Conservation (phyloP, 108 stramenopile genomes). For the Discostella pseudostelligera region DNA sequence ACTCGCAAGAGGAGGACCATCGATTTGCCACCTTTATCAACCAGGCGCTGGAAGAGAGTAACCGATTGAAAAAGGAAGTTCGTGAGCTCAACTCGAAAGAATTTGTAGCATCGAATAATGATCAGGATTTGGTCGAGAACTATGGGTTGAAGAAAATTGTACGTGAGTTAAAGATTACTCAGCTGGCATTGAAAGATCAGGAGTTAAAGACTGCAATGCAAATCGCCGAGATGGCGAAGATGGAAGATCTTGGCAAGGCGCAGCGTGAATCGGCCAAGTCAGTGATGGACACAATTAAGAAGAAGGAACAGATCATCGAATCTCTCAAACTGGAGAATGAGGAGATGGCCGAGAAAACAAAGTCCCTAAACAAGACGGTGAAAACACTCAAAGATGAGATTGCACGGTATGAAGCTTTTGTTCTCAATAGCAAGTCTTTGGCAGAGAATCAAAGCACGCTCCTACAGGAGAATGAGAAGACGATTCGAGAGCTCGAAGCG, state of each 20-base stretch:
- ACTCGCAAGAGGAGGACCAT: too few relatives aligned
- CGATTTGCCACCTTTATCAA: too few relatives aligned
- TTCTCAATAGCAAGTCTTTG: background rate
- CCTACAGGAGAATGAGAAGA: constrained; percentile 1
- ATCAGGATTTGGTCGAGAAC: too few relatives aligned
- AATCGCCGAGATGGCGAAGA: background rate
- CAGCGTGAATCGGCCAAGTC: constrained; percentile 1
- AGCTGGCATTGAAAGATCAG: too few relatives aligned
- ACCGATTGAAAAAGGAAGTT: too few relatives aligned
- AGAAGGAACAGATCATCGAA: constrained; percentile 4
- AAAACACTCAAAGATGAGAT: background rate
- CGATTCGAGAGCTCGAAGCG: background rate
- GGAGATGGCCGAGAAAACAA: background rate
- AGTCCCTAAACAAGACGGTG: background rate
- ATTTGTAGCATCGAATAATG: too few relatives aligned
- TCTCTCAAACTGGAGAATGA: background rate
- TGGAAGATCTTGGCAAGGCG: background rate
- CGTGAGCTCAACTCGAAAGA: too few relatives aligned
- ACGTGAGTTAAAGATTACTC: too few relatives aligned
- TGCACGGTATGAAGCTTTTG: background rate
- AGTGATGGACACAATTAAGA: background rate
- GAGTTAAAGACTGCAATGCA: background rate
- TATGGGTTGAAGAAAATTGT: too few relatives aligned
- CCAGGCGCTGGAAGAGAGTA: too few relatives aligned
- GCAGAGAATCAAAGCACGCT: constrained; percentile 12